A percentile compares a stretch with the other conserved stretches of the same genome.
These are phyloP conservation scores for Penicillium paradoxum DNA, from an alignment of 495 filamentous ascomycete genomes.

Conservation along the genomic window DNA sequence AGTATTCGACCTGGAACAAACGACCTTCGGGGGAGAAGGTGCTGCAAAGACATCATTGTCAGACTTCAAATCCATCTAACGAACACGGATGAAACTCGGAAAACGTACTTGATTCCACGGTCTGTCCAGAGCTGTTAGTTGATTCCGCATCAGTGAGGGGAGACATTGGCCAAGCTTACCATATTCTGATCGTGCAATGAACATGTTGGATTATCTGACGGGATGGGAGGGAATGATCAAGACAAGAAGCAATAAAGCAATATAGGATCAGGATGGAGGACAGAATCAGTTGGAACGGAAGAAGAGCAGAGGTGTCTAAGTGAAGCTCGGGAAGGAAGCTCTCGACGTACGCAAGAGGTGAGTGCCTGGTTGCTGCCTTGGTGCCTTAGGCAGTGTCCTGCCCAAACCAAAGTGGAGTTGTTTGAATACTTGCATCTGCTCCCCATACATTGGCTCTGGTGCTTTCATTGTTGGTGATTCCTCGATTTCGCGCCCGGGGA, in stretches of 20 bases:
- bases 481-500: not conserved
- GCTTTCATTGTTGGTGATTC: not conserved
- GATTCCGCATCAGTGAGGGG: conserved; percentile 22
- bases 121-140: conserved; percentile 53
- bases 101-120: conserved; percentile 93
- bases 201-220: conserved; percentile 62
- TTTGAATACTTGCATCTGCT: conserved; percentile 11
- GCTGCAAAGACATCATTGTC: conserved; percentile 48
- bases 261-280: conserved; percentile 9
- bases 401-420: conserved; percentile 20
- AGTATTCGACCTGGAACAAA: conserved; percentile 99
- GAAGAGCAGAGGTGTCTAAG: conserved; percentile 22
- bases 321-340: conserved; percentile 36
- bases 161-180: conserved; percentile 54
- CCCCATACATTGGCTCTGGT: not conserved
- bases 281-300: conserved; percentile 12
- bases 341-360: conserved; percentile 39
- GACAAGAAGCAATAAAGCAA: conserved; percentile 1
- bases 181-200: conserved; percentile 99
- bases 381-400: conserved; percentile 23
- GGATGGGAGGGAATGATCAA: conserved; percentile 4
- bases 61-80: conserved; percentile 13
- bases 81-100: not conserved
- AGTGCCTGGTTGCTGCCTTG: conserved; percentile 30
- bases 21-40: conserved; percentile 99